A percentile compares a stretch with the other conserved stretches of the same genome.
Conservation (phyloP, 192 early-diverging fungal genomes). For the Spinellus fusiger region DNA sequence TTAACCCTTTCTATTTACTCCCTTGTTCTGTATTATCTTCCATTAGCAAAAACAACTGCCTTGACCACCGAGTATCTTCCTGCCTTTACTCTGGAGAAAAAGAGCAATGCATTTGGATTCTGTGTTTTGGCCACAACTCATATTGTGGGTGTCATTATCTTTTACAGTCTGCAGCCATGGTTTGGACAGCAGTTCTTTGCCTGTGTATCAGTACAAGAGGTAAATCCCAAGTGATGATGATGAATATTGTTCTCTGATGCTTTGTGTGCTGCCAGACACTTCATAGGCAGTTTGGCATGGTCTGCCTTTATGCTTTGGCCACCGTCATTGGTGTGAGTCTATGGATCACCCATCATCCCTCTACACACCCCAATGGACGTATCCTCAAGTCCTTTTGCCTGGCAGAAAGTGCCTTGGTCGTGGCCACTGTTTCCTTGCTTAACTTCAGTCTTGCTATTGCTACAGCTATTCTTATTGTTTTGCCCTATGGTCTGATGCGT, state of each 20-base stretch:
- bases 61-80: not conserved
- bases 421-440: constrained; percentile 60
- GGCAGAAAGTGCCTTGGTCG: constrained; percentile 50
- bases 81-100: constrained; percentile 25
- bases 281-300: not conserved
- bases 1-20: constrained; percentile 34
- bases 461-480: constrained; percentile 47
- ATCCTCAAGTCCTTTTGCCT: constrained; percentile 49
- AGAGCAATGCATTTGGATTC: constrained; percentile 23
- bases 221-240: not conserved
- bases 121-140: constrained; percentile 22
- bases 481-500: constrained; percentile 57
- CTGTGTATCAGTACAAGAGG: not conserved
- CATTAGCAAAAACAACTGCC: not conserved
- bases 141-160: constrained; percentile 27
- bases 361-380: constrained; percentile 47
- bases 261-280: not conserved
- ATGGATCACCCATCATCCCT: constrained; percentile 7
- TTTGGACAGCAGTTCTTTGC: constrained; percentile 18
- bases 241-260: constrained; percentile 6
- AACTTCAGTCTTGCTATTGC: constrained; percentile 68
- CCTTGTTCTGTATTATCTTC: constrained; percentile 35
- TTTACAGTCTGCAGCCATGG: constrained; percentile 25
- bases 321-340: not conserved
- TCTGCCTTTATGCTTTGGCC: not conserved